Percentiles rank a stretch among this genome's conserved stretches.
Conservation (phyloP, 176 grass and related monocot genomes). For the Hyparrhenia diplandra region DNA sequence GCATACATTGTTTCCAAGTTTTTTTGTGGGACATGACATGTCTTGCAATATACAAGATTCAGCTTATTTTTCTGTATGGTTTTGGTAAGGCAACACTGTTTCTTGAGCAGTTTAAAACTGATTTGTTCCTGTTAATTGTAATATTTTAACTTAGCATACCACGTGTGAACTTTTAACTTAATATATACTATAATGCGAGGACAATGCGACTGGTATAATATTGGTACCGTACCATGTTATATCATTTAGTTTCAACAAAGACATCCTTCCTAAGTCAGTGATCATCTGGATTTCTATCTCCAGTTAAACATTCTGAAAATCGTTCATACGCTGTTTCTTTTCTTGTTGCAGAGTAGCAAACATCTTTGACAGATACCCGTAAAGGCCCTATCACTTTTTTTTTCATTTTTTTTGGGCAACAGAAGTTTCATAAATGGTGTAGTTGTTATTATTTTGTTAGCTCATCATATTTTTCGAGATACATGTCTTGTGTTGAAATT, state of each 20-base stretch:
- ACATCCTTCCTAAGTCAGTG: too few species aligned
- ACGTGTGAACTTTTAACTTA: too few species aligned
- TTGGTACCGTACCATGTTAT: not conserved
- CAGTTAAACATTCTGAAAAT: too few species aligned
- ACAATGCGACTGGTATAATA: too few species aligned
- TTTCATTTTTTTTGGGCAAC: not conserved
- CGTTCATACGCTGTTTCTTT: too few species aligned
- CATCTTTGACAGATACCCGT: slow-evolving; percentile 22
- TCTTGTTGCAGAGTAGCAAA: slow-evolving; percentile 37
- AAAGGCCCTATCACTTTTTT: slow-evolving; percentile 47
- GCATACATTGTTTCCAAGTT: too few species aligned
- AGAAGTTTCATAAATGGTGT: not conserved
- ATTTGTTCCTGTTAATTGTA: not conserved
- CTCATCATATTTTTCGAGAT: not conserved
- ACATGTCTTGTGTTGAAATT: not conserved
- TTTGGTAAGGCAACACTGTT: not conserved
- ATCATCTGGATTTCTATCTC: not conserved
- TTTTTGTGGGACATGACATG: not conserved
- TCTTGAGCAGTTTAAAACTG: not conserved
- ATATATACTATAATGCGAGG: too few species aligned
- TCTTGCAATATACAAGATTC: not conserved
- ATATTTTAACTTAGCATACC: too few species aligned
- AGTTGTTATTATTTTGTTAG: not conserved
- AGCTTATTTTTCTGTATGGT: not conserved
- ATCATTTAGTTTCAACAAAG: too few species aligned